Evolutionary conservation across 139 green algal genomes (phyloP), one percentile per base, ranked within the genome.

Genomic region (Dunaliella primolecta): DNA sequence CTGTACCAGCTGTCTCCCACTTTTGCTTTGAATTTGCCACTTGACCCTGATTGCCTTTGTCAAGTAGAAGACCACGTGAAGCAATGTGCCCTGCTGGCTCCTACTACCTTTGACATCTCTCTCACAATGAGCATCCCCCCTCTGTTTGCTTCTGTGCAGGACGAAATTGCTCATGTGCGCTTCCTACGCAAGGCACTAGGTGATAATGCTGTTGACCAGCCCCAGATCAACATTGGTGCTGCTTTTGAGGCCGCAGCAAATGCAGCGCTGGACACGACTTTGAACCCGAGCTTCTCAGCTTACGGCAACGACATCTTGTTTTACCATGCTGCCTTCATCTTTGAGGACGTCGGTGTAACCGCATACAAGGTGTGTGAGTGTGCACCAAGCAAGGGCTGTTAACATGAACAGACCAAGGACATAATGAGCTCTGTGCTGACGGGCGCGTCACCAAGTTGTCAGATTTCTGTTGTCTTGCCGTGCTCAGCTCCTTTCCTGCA

Each of bases 321-420:
- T 88, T 84, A 89, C 30, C 91, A 89, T 37, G 90, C 83, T 25
- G 90, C 88, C 38, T 93, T 92, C 84, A 90, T 92, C 83, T 93
- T 93, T 84, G 88, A 93, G 86, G 90, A 93, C 57, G 90, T 92
- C 11, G 90, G 90, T 56, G 90, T 91, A 71, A 91, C 87, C 3
- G 90, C 90, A 27, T 93, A 89, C 87, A 36, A 72, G 81, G 57
- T 84, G 80, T 31, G 71, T 32, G 25, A 32, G 71, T n/a, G 2
- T 21, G 2, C n/a, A 11, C n/a, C n/a, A n/a, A n/a, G n/a, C n/a
- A n/a, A n/a, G n/a, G n/a, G n/a, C n/a, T n/a, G 21, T 23, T n/a
- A 20, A 74, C 21, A n/a, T 74, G 20, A 20, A 74, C 21, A 21
- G 2, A 32, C 2, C 71, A 31, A 21, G 11, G 2, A 7, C 24